phyloP scores from a whole-genome alignment of 2,329 filamentous ascomycete genomes.

The Penicillium sp. region DNA sequence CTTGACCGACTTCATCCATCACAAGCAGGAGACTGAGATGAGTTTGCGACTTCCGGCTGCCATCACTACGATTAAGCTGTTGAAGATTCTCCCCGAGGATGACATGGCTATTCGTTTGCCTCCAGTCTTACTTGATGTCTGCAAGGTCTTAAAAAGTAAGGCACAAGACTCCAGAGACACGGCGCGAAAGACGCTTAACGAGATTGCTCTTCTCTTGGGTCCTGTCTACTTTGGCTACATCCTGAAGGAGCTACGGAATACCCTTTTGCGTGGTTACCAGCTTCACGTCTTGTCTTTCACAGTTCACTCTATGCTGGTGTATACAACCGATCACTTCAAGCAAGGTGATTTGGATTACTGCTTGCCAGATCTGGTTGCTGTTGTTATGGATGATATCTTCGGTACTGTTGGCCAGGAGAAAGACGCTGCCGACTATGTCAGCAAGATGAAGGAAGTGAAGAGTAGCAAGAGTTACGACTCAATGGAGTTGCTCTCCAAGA shows the following conservation, averaged over 20 bases:
- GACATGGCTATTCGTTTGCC: conserved; percentile 74
- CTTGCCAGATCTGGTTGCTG: conserved; percentile 69
- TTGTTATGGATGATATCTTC: conserved; percentile 98
- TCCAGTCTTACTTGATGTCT: conserved; percentile 84
- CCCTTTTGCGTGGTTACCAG: conserved; percentile 83
- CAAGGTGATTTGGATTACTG: conserved; percentile 90
- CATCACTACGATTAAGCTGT: conserved; percentile 80
- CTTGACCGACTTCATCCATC: conserved; percentile 79
- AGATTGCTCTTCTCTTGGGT: conserved; percentile 78
- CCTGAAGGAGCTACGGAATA: conserved; percentile 82
- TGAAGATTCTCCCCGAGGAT: conserved; percentile 72
- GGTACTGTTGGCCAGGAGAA: conserved; percentile 91
- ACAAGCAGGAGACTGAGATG: conserved; percentile 92
- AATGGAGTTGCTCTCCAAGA: conserved; percentile 87
- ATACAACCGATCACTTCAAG: conserved; percentile 67
- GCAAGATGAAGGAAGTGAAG: conserved; percentile 95
- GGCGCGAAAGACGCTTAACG: conserved; percentile 80
- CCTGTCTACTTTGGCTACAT: conserved; percentile 85
- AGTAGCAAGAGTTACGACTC: conserved; percentile 98
- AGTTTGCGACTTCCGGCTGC: conserved; percentile 89
- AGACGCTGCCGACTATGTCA: conserved; percentile 92
- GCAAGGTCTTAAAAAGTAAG: conserved; percentile 86
- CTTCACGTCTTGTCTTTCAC: conserved; percentile 94
- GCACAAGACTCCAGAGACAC: conserved; percentile 86
- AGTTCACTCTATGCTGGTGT: conserved; percentile 83